Base-by-base conservation (phyloP, 129 eudicot species). In the Deinandra increscens region DNA sequence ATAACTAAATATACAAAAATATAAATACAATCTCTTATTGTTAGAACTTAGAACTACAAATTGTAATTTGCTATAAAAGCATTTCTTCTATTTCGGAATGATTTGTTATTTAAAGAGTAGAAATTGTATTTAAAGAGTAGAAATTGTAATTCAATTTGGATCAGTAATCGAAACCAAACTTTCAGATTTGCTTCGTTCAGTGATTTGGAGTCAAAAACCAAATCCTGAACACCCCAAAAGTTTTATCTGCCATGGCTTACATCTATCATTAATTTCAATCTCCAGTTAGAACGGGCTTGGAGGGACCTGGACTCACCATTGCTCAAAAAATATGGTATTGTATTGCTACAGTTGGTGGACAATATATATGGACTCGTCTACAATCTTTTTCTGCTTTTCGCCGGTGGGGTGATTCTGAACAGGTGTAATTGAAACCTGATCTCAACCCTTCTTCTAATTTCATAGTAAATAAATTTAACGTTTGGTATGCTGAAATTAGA, bases 371-470 rank as follows among this genome's bases (percentile, higher is more conserved):
- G 97, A 79, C 92, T 37, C 97, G 95, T 29, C 75, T 93, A 31
- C 97, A 93, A 58, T 89, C 98, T 2, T 87, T 93, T 85, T 93
- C 97, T 70, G 97, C 97, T 78, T 89, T 93, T 46, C 90, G 92
- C 46, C 77, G 90, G 75, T 93, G 97, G 97, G 97, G 97, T 71
- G 97, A 87, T 85, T 83, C 90, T 37, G 98, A 93, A 53, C 97
- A 87, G 91, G 97, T 9, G 6, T 29, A 3, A 29, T 48, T 6
- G 44, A 67, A n/a, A 41, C 6, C 56, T 14, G 7, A 7, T 66
- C 60, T 53, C 33, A 53, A 10, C 20, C 13, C 31, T 33, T 20
- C 60, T 6, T 53, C 8, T n/a, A 53, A 9, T 53, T 53, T 8
- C 13, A 20, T 46, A 6, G 2, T 46, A 14, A 14, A n/a, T 46